Base-by-base conservation (phyloP, 129 eudicot species). In the Erigeron canadensis region DNA sequence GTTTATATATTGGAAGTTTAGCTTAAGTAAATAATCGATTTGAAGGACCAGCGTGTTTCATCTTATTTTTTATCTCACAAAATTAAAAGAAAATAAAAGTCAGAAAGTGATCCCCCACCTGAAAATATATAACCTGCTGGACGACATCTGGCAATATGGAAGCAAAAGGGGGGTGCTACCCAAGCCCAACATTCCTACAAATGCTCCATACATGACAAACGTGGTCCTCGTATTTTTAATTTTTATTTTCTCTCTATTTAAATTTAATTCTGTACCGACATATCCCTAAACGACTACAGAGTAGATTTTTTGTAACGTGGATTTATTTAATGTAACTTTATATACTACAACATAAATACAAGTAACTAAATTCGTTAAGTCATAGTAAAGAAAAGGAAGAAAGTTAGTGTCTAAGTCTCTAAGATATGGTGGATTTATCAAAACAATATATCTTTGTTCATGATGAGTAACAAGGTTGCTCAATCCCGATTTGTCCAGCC, bases 71-170 rank as follows among this genome's bases (percentile, higher is more conserved):
- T 28, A 28, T 39, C 47, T 38, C 37, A 18, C 7, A 28, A 28
- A 28, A 28, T n/a, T n/a, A 28, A 28, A 28, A 28, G 3, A 28
- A 28, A 2, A 23, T 1, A 23, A 23, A 23, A 12, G 16, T 37
- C 6, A 16, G n/a, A 70, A 3, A 56, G 53, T 18, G 63, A 7
- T 5, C 16, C 75, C 46, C 4, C 41, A n/a, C n/a, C 75, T 21
- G 67, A 5, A 59, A 42, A 71, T 57, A n/a, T 11, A 42, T 58
- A 71, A 12, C 66, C 76, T n/a, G n/a, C 46, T 42, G 67, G 9
- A 71, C 34, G 67, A 71, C 76, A 71, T 50, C 45, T 59, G 55
- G 76, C 76, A 23, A 23, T 15, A 23, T 41, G 15, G 45, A 43
- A 22, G 16, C 72, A 67, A n/a, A n/a, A n/a, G n/a, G n/a, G n/a